Evolutionary conservation across 2,329 filamentous ascomycete species (phyloP), one percentile per base, ranked within the genome.

Genomic region (Cladosporium phlei): DNA sequence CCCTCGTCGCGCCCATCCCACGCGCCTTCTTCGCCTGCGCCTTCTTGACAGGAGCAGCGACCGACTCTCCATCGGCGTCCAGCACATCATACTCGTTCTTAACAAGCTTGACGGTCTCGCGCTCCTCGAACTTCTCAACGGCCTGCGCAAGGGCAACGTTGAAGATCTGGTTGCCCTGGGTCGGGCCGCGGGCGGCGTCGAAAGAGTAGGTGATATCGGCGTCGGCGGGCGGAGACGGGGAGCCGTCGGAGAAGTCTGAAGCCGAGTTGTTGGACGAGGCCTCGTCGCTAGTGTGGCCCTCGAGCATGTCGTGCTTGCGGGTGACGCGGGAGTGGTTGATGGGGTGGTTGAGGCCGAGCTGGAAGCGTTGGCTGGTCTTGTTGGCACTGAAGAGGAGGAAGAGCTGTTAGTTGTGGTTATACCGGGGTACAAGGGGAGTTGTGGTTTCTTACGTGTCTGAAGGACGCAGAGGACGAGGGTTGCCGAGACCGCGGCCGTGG

Each of bases 21-120:
- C 63, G 64, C 32, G 49, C 49, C 59, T 62, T 66, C 20, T 25
- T 40, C 47, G 50, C 56, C 58, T 62, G 65, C 46, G 53, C 55
- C 52, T 57, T 61, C 54, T 65, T 68, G 16, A 60, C 59, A 16
- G 60, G 57, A 8, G 55, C 47, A 7, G 52, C 55, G 11, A 64
- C 53, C 25, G 53, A 53, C 50, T 66, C 59, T 14, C 64, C 65
- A 12, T 64, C 59, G 12, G 59, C 53, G 43, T 72, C 72, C 54
- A 68, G 74, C 55, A 69, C 71, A 58, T 81, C 78, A 55, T 81
- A 82, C 65, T 82, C 78, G 47, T 72, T 70, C 66, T 74, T 76
- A 61, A 79, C 73, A 38, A 82, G 62, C 65, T 79, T 78, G 64
- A 79, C 76, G 2, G 77, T 81, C 65, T 79, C 74, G 56, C 74